Percentiles rank a stretch among this genome's conserved stretches.
Evolutionary conservation across 257 asterid species (phyloP).

Genomic region (Datura wrightii): DNA sequence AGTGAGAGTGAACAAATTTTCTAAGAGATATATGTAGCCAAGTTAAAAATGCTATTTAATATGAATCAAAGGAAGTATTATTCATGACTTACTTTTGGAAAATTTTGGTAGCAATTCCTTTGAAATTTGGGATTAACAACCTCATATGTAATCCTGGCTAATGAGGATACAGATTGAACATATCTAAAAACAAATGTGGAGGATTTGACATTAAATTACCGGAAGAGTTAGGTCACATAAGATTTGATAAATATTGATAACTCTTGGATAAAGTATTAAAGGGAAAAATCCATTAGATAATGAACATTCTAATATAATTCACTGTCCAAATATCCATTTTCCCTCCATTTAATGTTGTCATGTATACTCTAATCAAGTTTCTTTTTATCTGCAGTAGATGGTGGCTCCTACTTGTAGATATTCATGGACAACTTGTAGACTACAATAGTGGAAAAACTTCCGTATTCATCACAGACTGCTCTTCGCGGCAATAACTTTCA

Average conservation of each 20-base stretch:
- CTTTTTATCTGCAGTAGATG: constrained; percentile 10
- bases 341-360: background rate
- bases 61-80: background rate
- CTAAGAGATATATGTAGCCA: background rate
- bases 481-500: background rate
- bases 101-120: background rate
- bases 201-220: background rate
- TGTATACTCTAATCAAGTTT: background rate
- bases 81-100: background rate
- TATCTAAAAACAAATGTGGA: background rate
- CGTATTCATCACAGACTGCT: background rate
- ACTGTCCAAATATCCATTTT: background rate
- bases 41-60: background rate
- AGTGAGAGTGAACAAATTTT: background rate
- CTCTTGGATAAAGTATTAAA: too few relatives aligned
- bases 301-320: background rate
- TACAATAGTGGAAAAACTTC: background rate
- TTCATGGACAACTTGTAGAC: constrained; percentile 2
- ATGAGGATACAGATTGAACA: background rate
- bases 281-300: too few relatives aligned
- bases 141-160: background rate
- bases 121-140: background rate
- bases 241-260: too few relatives aligned
- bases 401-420: constrained; percentile 16
- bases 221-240: too few relatives aligned